These are phyloP conservation scores for Stephania japonica DNA, from an alignment of 164 flowering plant species.

Conservation along the genomic window DNA sequence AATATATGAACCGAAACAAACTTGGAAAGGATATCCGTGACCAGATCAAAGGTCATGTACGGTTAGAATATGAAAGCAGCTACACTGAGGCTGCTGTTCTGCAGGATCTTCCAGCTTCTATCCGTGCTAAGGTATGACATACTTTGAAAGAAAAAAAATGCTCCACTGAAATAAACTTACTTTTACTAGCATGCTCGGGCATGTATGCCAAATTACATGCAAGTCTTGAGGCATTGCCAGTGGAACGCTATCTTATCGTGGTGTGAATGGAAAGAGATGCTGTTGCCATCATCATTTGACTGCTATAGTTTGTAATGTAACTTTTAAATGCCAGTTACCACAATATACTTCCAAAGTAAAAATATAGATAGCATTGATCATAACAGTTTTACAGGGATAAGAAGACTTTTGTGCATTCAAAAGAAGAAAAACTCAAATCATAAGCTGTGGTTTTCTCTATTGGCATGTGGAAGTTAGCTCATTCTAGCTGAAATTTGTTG, in stretches of 20 bases:
- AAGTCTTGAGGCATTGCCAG: too few relatives aligned
- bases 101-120: slow-evolving; percentile 68
- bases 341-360: too few relatives aligned
- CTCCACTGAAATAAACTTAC: not conserved
- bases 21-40: slow-evolving; percentile 48
- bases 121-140: slow-evolving; percentile 56
- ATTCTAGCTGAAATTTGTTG: not conserved
- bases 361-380: too few relatives aligned
- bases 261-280: not conserved
- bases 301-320: not conserved
- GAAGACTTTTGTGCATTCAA: too few relatives aligned
- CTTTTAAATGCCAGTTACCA: too few relatives aligned
- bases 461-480: not conserved
- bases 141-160: not conserved
- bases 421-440: not conserved
- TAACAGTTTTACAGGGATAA: too few relatives aligned
- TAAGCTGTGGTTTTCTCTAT: not conserved
- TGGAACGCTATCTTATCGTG: not conserved
- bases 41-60: slow-evolving; percentile 62
- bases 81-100: slow-evolving; percentile 64
- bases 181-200: too few relatives aligned
- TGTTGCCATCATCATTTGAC: not conserved
- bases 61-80: slow-evolving; percentile 64
- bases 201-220: too few relatives aligned
- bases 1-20: slow-evolving; percentile 65